Percentiles rank a stretch among this genome's conserved stretches.
Evolutionary conservation across 148 eudicot genomes (phyloP).

Genomic region (Rhododendron kiyosumense): DNA sequence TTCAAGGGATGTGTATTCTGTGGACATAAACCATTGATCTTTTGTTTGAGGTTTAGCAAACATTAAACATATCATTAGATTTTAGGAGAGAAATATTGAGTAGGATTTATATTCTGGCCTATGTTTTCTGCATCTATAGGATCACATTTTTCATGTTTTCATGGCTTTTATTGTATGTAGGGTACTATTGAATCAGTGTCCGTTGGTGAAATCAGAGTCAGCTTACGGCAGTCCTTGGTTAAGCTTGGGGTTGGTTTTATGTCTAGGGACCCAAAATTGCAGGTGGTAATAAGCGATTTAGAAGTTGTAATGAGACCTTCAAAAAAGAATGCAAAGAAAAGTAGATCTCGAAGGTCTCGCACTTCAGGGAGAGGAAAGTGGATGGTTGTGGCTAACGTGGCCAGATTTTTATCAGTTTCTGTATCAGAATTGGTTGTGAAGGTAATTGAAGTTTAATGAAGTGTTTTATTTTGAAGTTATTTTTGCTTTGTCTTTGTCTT

Average conservation of each 20-base stretch:
- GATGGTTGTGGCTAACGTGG: constrained; percentile 86
- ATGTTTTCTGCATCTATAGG: constrained; percentile 7
- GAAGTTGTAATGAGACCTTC: constrained; percentile 79
- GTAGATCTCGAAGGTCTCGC: constrained; percentile 52
- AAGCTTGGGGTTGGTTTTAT: constrained; percentile 85
- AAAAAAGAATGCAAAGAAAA: constrained; percentile 43
- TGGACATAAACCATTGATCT: background rate
- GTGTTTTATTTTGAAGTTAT: background rate
- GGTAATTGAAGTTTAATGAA: constrained; percentile 37
- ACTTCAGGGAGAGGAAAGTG: constrained; percentile 80
- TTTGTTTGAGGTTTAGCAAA: constrained; percentile 8
- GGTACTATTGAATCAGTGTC: constrained; percentile 90
- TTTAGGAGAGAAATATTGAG: background rate
- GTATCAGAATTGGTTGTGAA: constrained; percentile 69
- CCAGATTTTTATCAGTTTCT: constrained; percentile 83
- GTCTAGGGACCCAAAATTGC: constrained; percentile 90
- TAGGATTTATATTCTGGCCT: background rate
- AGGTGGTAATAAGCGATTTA: constrained; percentile 67
- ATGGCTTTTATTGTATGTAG: constrained; percentile 35
- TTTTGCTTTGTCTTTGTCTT: background rate
- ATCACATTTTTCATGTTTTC: constrained; percentile 17
- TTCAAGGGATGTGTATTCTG: constrained; percentile 2
- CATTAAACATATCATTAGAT: background rate
- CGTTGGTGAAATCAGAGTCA: constrained; percentile 88
- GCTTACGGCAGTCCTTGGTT: constrained; percentile 88